Percentiles rank a stretch among this genome's conserved stretches.
These are phyloP conservation scores for Lumnitzera racemosa DNA, from an alignment of 345 rosid genomes.

Conservation along the genomic window DNA sequence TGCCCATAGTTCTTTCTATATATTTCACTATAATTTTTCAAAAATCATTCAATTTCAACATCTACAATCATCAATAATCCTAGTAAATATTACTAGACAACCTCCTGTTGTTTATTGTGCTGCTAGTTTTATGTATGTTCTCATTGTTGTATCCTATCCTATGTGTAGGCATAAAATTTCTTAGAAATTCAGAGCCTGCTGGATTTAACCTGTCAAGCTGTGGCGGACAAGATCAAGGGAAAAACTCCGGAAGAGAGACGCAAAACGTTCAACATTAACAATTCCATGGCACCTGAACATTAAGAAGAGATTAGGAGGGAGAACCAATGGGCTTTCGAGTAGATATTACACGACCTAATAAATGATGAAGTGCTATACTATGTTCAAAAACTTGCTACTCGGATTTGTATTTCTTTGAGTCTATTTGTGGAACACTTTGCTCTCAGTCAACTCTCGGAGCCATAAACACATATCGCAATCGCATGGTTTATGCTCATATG, in stretches of 20 bases:
- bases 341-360: too few relatives aligned
- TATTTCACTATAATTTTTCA: too few relatives aligned
- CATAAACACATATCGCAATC: too few relatives aligned
- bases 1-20: too few relatives aligned
- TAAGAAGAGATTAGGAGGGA: too few relatives aligned
- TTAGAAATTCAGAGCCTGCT: slow-evolving; percentile 4
- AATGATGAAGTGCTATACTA: too few relatives aligned
- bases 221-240: slow-evolving; percentile 1
- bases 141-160: background rate
- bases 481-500: too few relatives aligned
- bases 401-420: background rate
- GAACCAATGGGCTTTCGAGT: too few relatives aligned
- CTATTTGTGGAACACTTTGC: background rate
- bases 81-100: background rate
- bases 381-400: background rate
- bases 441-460: too few relatives aligned
- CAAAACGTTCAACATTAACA: slow-evolving; percentile 47
- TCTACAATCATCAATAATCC: too few relatives aligned
- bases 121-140: background rate
- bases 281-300: slow-evolving; percentile 20
- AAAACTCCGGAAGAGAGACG: slow-evolving; percentile 11
- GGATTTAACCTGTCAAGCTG: background rate
- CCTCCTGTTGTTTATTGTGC: background rate
- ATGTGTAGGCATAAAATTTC: slow-evolving; percentile 4
- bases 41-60: too few relatives aligned